Evolutionary conservation across 441 rosid genomes (phyloP), one percentile per base, ranked within the genome.

Genomic region (Macaranga tanarius): DNA sequence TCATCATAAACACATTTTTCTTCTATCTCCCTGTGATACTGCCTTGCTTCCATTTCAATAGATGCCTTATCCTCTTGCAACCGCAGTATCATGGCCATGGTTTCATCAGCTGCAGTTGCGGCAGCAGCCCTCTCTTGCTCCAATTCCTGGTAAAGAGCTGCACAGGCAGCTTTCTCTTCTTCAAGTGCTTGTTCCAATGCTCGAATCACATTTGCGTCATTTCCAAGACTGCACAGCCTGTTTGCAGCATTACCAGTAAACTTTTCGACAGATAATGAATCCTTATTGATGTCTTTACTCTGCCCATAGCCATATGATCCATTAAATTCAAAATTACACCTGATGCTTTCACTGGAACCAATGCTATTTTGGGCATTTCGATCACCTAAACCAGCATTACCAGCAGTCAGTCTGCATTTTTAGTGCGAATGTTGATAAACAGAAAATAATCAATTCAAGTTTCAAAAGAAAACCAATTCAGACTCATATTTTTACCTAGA

Each of bases 41-140:
- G 97, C 86, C 81, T 85, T 38, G 89, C 87, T 81, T 91, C 92
- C 95, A 90, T 93, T 78, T 81, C 89, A 66, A 86, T 65, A 0
- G 76, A 72, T 57, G 88, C 84, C 81, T 81, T 86, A 65, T 85
- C 86, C 71, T 85, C 90, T 82, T 91, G 97, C 72, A 90, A 77
- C 42, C 92, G 83, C 45, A 84, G 40, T 75, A 88, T 93, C 98
- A 91, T 90, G 62, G 90, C 82, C 87, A 91, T 83, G 70, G 92
- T 92, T 80, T 93, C 97, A 19, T 87, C 92, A 1, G 92, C 93
- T 31, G 97, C 97, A 58, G 83, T 80, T 26, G 97, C 92, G 40
- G 97, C 92, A 72, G 97, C 95, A 60, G 80, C 83, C 81, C 98
- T 89, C 87, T 91, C 97, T 70, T 88, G 86, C 88, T 91, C 97